A percentile compares a stretch with the other conserved stretches of the same genome.
These are phyloP conservation scores for Quercus rubra DNA, from an alignment of 306 rosid genomes.

Conservation along the genomic window DNA sequence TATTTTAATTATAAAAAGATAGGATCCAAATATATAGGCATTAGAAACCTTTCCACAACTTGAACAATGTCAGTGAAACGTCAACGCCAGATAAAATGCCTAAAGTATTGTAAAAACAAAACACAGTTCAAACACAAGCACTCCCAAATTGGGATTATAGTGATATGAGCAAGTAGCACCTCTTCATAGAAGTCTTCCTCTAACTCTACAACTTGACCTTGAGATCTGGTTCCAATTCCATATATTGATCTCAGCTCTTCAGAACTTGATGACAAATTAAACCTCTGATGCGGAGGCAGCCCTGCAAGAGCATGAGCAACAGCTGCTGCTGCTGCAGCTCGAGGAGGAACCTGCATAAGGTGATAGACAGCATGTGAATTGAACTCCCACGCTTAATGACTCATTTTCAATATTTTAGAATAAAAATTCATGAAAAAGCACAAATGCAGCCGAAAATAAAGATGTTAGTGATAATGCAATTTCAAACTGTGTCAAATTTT, in stretches of 20 bases:
- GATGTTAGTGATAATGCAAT: background rate
- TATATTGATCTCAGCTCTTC: slow-evolving; percentile 86
- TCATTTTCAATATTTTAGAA: background rate
- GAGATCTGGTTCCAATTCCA: slow-evolving; percentile 73
- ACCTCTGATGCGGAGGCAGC: slow-evolving; percentile 92
- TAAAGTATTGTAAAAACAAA: background rate
- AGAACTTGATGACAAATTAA: slow-evolving; percentile 79
- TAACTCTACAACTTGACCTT: slow-evolving; percentile 61
- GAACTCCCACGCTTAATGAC: background rate
- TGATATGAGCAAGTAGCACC: slow-evolving; percentile 61
- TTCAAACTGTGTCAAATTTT: background rate
- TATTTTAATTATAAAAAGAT: background rate
- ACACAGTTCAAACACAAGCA: slow-evolving; percentile 27
- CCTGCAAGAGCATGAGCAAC: slow-evolving; percentile 99
- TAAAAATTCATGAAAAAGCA: background rate
- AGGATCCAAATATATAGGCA: background rate
- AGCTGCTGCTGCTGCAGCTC: slow-evolving; percentile 95
- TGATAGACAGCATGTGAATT: slow-evolving; percentile 29
- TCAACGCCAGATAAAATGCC: background rate
- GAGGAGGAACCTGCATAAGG: slow-evolving; percentile 81
- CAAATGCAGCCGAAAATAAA: background rate
- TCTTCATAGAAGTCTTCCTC: slow-evolving; percentile 90
- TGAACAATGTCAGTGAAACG: background rate
- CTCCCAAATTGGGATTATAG: slow-evolving; percentile 27
- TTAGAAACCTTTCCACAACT: background rate